phyloP scores from a whole-genome alignment of 805 yeast species.

The Saccharomyces kudriavzevii region DNA sequence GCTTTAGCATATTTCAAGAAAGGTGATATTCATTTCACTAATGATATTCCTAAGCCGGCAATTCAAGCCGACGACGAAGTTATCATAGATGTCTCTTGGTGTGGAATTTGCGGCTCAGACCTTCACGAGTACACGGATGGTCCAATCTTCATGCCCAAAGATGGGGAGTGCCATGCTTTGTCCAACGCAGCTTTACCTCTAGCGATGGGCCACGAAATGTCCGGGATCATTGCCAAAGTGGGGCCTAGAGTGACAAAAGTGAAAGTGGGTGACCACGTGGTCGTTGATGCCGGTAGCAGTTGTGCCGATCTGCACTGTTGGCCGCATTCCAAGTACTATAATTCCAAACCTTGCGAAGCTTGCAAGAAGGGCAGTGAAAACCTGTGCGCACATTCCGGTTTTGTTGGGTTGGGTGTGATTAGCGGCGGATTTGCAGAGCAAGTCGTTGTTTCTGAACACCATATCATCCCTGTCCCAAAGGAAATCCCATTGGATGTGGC shows the following conservation, averaged over 20 bases:
- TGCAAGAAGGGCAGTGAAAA: constrained; percentile 46
- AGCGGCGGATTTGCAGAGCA: constrained; percentile 50
- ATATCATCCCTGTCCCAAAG: constrained; percentile 37
- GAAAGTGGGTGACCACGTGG: constrained; percentile 51
- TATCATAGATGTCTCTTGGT: constrained; percentile 36
- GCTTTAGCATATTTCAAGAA: constrained; percentile 41
- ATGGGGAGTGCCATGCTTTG: constrained; percentile 30
- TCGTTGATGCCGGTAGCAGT: constrained; percentile 52
- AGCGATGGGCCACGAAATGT: constrained; percentile 47
- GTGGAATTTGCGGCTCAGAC: constrained; percentile 59
- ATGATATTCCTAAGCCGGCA: constrained; percentile 30
- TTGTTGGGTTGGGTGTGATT: constrained; percentile 48
- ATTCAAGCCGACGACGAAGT: constrained; percentile 33
- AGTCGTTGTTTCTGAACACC: constrained; percentile 35
- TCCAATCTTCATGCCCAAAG: constrained; percentile 46
- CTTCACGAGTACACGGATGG: constrained; percentile 49
- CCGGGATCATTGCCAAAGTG: constrained; percentile 38
- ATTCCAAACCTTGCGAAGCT: constrained; percentile 9
- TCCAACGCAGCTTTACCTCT: constrained; percentile 37
- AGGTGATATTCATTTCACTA: constrained; percentile 36
- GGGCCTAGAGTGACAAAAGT: constrained; percentile 40
- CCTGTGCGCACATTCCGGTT: constrained; percentile 41
- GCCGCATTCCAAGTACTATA: constrained; percentile 25
- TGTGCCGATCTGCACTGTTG: constrained; percentile 41
- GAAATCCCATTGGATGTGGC: constrained; percentile 44